Conservation (phyloP, 495 filamentous ascomycete genomes). For the Extremus antarcticus region DNA sequence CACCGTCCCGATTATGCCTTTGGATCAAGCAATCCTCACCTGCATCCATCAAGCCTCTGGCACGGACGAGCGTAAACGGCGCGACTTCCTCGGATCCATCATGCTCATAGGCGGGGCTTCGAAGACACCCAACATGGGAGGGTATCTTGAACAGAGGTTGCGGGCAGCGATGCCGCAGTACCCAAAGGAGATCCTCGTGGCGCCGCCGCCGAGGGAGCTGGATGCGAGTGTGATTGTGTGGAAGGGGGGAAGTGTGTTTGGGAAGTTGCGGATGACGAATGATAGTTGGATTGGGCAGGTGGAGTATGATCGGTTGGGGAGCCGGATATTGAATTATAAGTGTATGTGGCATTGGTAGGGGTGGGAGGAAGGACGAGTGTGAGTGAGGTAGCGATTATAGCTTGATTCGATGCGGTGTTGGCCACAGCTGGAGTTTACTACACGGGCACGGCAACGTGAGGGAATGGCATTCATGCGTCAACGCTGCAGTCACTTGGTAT, state of each 20-base stretch:
- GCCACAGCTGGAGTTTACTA: too few species aligned
- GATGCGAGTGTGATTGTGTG: conserved; percentile 91
- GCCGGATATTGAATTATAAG: conserved; percentile 72
- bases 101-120: conserved; percentile 92
- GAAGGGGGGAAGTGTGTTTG: conserved; percentile 97
- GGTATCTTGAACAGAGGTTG: conserved; percentile 71
- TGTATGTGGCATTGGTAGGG: conserved; percentile 77
- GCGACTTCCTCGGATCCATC: conserved; percentile 84
- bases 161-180: conserved; percentile 57
- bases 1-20: conserved; percentile 66
- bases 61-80: conserved; percentile 81
- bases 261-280: conserved; percentile 73
- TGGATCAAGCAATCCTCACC: conserved; percentile 82
- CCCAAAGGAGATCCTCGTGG: conserved; percentile 76
- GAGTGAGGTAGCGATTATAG: too few species aligned
- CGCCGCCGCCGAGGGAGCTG: conserved; percentile 76
- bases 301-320: conserved; percentile 82
- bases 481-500: too few species aligned
- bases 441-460: too few species aligned
- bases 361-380: too few species aligned
- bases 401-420: too few species aligned
- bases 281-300: conserved; percentile 84
- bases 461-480: too few species aligned
- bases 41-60: conserved; percentile 77
- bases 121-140: conserved; percentile 62